Conservation (phyloP, 2,329 filamentous ascomycete genomes). For the Orbilia brochopaga region DNA sequence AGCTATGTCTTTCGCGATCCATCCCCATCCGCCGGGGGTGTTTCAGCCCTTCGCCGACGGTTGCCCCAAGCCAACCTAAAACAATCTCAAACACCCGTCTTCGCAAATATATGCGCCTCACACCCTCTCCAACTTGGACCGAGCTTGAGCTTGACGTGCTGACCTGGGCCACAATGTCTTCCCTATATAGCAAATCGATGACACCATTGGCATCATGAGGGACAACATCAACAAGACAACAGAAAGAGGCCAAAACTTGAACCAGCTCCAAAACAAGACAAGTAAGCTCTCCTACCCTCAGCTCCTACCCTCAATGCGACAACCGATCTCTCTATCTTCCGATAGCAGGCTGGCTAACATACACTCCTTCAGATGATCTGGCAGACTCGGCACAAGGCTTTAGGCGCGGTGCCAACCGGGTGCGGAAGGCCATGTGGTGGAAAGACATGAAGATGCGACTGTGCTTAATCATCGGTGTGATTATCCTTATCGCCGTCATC, state of each 20-base stretch:
- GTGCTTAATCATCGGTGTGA: slow-evolving; percentile 88
- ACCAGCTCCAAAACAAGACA: slow-evolving; percentile 90
- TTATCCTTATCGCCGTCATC: slow-evolving; percentile 89
- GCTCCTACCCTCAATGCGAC: background rate
- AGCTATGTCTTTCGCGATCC: background rate
- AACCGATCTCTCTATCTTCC: too few species aligned
- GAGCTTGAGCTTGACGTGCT: slow-evolving; percentile 1
- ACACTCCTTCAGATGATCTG: slow-evolving; percentile 72
- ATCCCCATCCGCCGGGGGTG: too few species aligned
- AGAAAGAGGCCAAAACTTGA: slow-evolving; percentile 86
- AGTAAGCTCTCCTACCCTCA: slow-evolving; percentile 47
- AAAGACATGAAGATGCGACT: slow-evolving; percentile 99
- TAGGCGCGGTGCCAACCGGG: slow-evolving; percentile 92
- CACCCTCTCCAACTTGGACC: background rate
- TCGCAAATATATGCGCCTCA: background rate
- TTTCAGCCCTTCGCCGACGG: too few species aligned
- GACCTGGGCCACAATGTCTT: slow-evolving; percentile 21
- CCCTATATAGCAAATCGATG: slow-evolving; percentile 83
- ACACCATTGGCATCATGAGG: slow-evolving; percentile 91
- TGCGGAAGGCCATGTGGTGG: slow-evolving; percentile 99
- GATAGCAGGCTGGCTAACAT: too few species aligned
- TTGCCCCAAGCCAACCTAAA: background rate
- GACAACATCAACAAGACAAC: slow-evolving; percentile 98
- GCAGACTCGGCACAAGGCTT: slow-evolving; percentile 93
- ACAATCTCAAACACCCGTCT: background rate